Percentiles rank a stretch among this genome's conserved stretches.
These are phyloP conservation scores for Rhododendron mucronatum DNA, from an alignment of 148 eudicot species.

Conservation along the genomic window DNA sequence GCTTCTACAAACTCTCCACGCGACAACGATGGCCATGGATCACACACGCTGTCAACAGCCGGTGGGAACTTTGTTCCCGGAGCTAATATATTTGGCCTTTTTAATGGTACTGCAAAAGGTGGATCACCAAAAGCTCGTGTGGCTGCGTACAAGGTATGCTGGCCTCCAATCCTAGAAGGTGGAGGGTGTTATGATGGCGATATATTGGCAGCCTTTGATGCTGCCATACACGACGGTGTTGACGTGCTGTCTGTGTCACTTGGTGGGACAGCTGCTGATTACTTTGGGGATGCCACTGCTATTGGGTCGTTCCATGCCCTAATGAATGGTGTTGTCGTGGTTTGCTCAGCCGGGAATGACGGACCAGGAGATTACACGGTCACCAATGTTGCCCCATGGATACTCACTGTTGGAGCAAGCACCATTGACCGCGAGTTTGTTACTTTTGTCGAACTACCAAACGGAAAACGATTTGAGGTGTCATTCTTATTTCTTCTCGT, in stretches of 20 bases:
- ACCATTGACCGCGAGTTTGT: constrained; percentile 51
- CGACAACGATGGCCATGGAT: constrained; percentile 61
- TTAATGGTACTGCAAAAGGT: constrained; percentile 63
- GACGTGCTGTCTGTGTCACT: constrained; percentile 58
- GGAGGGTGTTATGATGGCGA: constrained; percentile 45
- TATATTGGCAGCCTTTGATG: constrained; percentile 49
- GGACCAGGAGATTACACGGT: constrained; percentile 43
- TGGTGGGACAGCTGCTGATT: constrained; percentile 34
- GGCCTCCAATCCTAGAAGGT: constrained; percentile 16
- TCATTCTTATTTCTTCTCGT: not conserved
- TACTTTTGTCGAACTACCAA: constrained; percentile 30
- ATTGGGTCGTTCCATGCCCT: constrained; percentile 63
- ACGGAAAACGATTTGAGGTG: constrained; percentile 39
- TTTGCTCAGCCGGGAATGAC: constrained; percentile 60
- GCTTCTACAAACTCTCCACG: constrained; percentile 26
- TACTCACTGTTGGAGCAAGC: constrained; percentile 72
- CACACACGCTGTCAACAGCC: constrained; percentile 74
- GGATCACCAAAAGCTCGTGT: constrained; percentile 74
- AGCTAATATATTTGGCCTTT: constrained; percentile 33
- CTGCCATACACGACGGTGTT: constrained; percentile 62
- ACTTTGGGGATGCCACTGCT: constrained; percentile 34
- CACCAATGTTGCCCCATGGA: constrained; percentile 65
- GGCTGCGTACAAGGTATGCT: constrained; percentile 72
- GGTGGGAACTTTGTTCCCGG: constrained; percentile 58
- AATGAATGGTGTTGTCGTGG: constrained; percentile 41